Conservation (phyloP, 768 basidiomycete species). For the Lepiota venenata region DNA sequence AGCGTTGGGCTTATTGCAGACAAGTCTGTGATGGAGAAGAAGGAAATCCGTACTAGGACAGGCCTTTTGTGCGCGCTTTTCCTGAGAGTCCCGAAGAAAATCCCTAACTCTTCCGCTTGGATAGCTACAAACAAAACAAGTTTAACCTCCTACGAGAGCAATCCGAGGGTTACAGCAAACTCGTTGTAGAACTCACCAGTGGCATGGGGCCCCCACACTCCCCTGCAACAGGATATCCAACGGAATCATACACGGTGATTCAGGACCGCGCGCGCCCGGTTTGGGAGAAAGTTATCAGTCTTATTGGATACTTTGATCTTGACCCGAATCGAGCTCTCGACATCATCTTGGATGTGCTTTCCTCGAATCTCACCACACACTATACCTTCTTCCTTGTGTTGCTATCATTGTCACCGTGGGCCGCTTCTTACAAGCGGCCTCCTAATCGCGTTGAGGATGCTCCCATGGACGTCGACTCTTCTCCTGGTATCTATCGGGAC, state of each 20-base stretch:
- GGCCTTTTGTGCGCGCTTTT: conserved; percentile 66
- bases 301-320: conserved; percentile 95
- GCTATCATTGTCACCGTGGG: conserved; percentile 87
- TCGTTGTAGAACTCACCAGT: conserved; percentile 79
- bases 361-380: conserved; percentile 76
- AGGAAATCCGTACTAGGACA: conserved; percentile 77
- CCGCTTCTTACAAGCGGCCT: conserved; percentile 41
- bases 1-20: conserved; percentile 69
- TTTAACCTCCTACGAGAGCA: conserved; percentile 97
- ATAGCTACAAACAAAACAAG: conserved; percentile 97
- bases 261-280: conserved; percentile 63
- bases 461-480: conserved; percentile 34
- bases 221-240: conserved; percentile 58
- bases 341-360: conserved; percentile 88
- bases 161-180: conserved; percentile 95
- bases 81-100: background rate
- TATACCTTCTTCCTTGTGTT: conserved; percentile 88
- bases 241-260: conserved; percentile 54
- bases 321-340: conserved; percentile 95
- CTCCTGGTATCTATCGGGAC: conserved; percentile 40
- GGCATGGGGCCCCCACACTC: conserved; percentile 76
- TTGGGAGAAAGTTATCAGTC: conserved; percentile 83
- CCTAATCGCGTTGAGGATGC: conserved; percentile 22
- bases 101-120: conserved; percentile 6
- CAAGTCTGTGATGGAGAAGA: conserved; percentile 64